Evolutionary conservation across 1,284 basidiomycete species (phyloP), one percentile per base, ranked within the genome.

Genomic region (Cutaneotrichosporon sp.): DNA sequence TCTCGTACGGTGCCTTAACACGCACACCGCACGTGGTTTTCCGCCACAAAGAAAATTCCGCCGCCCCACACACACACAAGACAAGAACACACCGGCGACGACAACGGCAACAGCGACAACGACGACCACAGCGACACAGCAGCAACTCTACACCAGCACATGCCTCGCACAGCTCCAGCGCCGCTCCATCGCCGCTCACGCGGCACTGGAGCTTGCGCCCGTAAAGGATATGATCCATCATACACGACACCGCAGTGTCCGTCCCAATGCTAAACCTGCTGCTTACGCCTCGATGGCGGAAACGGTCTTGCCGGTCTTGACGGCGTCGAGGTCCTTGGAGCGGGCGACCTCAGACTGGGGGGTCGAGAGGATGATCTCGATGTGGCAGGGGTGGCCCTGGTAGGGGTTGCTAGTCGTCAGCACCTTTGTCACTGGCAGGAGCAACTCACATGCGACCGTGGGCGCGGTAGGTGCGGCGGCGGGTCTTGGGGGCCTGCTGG

Each of bases 401-500:
- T 88, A 88, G 49, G 87, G 86, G 79, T 88, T 89, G 77, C 70
- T 72, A n/a, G n/a, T n/a, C n/a, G n/a, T n/a, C n/a, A n/a, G n/a
- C 18, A 46, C 8, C 39, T 20, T 21, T 36, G 4, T 34, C 42
- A 14, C 35, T 37, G 34, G 8, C n/a, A n/a, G n/a, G 26, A 35
- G 2, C 14, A 4, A 65, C 70, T 41, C 60, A 72, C 70, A 89
- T 92, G 69, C 90, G 86, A 84, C 90, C 90, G 78, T 93, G 90
- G 50, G 96, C 96, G 79, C 96, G 92, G 86, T 96, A 99, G 65
- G 96, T 99, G 76, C 96, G 90, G 72, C 96, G 90, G 77, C 91
- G 91, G 76, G 96, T 99, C 90, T 98, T 98, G 62, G 94, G 96
- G 64, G 96, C 96, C 80, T 98, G 94, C 77, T 99, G 88, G 59